phyloP scores from a whole-genome alignment of 2,329 filamentous ascomycete genomes.

The Beauveria sp. region DNA sequence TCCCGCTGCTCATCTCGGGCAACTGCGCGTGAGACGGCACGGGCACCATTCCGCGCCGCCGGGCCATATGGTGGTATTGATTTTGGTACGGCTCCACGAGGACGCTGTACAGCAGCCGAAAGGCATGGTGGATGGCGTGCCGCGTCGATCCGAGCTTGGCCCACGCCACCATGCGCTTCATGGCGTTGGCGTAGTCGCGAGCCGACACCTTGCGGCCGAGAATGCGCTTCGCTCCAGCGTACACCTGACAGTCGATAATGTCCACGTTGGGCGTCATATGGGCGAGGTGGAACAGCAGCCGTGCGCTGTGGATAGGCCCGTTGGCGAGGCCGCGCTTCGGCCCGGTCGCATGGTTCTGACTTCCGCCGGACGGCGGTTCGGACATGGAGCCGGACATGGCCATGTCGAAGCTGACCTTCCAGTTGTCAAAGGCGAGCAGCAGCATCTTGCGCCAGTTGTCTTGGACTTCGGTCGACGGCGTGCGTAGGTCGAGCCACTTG shows the following conservation, averaged over 20 bases:
- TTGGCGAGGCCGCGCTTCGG: conserved; percentile 45
- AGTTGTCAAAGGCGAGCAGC: conserved; percentile 74
- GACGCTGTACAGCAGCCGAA: conserved; percentile 72
- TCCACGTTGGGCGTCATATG: conserved; percentile 87
- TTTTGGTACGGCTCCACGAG: conserved; percentile 47
- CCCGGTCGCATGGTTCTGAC: background rate
- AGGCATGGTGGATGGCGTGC: conserved; percentile 76
- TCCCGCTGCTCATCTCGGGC: too few relatives aligned
- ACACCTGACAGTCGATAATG: conserved; percentile 84
- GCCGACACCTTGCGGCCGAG: conserved; percentile 72
- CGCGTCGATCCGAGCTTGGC: conserved; percentile 65
- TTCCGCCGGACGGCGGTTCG: conserved; percentile 17
- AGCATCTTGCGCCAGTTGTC: conserved; percentile 75
- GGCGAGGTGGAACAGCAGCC: conserved; percentile 75
- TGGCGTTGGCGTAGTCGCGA: conserved; percentile 65
- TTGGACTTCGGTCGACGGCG: conserved; percentile 49
- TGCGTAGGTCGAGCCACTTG: conserved; percentile 65
- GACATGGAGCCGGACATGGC: conserved; percentile 42
- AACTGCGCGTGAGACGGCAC: background rate
- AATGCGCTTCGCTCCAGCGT: conserved; percentile 68
- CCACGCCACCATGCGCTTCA: conserved; percentile 72
- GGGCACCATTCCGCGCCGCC: conserved; percentile 8
- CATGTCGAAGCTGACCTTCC: conserved; percentile 77
- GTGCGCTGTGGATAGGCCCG: conserved; percentile 67
- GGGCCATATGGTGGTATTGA: conserved; percentile 5